Evolutionary conservation across 164 flowering plant species (phyloP).

Genomic region (Santalum album): DNA sequence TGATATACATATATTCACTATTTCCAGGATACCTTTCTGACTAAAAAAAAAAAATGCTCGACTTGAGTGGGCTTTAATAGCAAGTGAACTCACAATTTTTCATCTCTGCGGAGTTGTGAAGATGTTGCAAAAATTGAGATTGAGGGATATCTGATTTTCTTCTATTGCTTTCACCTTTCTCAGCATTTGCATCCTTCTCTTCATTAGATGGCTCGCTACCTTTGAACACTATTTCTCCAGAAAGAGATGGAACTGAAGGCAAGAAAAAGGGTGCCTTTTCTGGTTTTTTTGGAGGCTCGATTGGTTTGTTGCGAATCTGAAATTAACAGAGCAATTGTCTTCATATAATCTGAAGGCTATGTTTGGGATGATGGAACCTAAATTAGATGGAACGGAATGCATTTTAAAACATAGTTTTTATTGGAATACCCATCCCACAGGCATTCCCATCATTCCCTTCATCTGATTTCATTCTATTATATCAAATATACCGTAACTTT

Average conservation of each 20-base stretch:
- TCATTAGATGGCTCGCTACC: slow-evolving; percentile 31
- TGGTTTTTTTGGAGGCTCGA: slow-evolving; percentile 95
- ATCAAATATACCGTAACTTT: no score
- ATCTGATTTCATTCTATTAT: no score
- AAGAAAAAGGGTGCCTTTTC: slow-evolving; percentile 89
- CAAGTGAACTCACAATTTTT: slow-evolving; percentile 48
- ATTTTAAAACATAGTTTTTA: neutral
- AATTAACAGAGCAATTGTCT: slow-evolving; percentile 8
- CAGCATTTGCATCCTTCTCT: slow-evolving; percentile 20
- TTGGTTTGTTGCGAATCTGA: slow-evolving; percentile 85
- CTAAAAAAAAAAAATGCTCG: neutral
- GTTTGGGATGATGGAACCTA: no score
- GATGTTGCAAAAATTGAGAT: slow-evolving; percentile 57
- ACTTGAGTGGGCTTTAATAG: no score
- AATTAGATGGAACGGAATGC: no score
- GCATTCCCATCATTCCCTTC: no score
- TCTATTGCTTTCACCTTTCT: slow-evolving; percentile 12
- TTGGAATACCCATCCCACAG: no score
- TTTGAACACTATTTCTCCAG: slow-evolving; percentile 74
- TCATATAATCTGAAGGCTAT: no score
- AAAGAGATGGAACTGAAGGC: slow-evolving; percentile 82
- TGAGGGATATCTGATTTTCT: slow-evolving; percentile 24
- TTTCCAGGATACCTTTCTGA: neutral
- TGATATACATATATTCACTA: no score
- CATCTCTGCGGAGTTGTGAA: slow-evolving; percentile 44